Base-by-base conservation (phyloP, 129 eudicot species). In the Erigeron canadensis region DNA sequence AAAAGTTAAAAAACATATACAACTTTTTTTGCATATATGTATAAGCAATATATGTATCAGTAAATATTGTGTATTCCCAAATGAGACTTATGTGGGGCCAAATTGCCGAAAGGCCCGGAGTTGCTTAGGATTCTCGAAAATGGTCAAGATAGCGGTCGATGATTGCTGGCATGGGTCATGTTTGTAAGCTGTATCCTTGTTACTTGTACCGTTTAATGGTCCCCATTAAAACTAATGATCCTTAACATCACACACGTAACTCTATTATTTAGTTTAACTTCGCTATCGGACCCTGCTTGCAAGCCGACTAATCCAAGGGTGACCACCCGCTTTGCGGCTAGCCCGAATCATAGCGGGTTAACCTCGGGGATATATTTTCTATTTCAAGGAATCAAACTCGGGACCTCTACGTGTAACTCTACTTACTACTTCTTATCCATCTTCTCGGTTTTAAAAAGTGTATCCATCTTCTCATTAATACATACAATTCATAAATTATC, bases 111-210 rank as follows among this genome's bases (percentile, higher is more conserved):
- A 38, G 34, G 28, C 77, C 67, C 66, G 54, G n/a, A 54, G 10
- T 71, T 71, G 82, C 82, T 43, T 71, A 63, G 82, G 82, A 78
- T 64, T 63, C 82, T 67, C 1, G 40, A 59, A 18, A 63, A 69
- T 8, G 38, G 69, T 74, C 71, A 63, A 73, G 70, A 63, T 57
- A 6, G 75, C 1, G 75, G 57, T 71, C 23, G 19, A n/a, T 71
- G 54, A 57, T 12, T 71, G 53, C 65, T 54, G 43, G 74, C 53
- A 55, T 70, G 75, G 18, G 75, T 55, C 80, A 75, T 65, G 37
- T 54, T 75, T 65, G 22, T 75, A 65, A 66, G 76, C 11, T 62
- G 76, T 37, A 70, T 51, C 59, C 54, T 69, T 70, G 77, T 77
- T 70, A 55, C 72, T 43, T 62, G 76, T 70, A 16, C 72, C 58